phyloP scores from a whole-genome alignment of 139 green algal species.

The Marvania coccoides region DNA sequence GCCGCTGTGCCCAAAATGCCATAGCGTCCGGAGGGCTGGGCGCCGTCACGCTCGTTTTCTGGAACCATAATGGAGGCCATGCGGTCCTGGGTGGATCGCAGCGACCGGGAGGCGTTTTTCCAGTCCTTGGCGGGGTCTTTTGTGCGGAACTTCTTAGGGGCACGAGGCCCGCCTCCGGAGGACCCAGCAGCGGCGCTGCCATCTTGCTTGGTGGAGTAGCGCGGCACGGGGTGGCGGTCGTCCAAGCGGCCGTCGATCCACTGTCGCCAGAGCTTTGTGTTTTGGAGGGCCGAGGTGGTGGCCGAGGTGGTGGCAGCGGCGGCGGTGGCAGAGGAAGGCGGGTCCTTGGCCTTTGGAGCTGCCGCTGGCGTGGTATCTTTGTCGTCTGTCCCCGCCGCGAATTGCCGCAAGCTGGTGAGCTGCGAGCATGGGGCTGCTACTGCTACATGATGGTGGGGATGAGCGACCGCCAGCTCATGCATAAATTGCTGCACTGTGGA shows the following conservation, averaged over 20 bases:
- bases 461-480: too few relatives aligned
- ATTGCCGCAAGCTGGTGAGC: not conserved
- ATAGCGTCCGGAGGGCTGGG: conserved; percentile 3
- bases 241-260: conserved; percentile 18
- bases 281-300: not conserved
- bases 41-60: not conserved
- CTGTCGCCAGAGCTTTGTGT: conserved; percentile 14
- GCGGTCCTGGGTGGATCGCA: not conserved
- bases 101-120: not conserved
- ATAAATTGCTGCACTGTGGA: too few relatives aligned
- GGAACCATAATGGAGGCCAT: not conserved
- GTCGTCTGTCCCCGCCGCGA: not conserved
- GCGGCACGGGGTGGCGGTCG: not conserved
- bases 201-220: too few relatives aligned
- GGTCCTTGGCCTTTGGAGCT: not conserved
- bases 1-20: conserved; percentile 15
- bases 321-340: not conserved
- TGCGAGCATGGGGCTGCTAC: not conserved
- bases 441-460: not conserved
- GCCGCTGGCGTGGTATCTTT: not conserved
- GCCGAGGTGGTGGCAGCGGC: not conserved
- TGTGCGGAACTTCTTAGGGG: not conserved
- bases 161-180: too few relatives aligned
- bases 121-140: not conserved
- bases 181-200: too few relatives aligned